These are phyloP conservation scores for Globisporangium uncinulatum DNA, from an alignment of 352 stramenopile genomes.

Conservation along the genomic window DNA sequence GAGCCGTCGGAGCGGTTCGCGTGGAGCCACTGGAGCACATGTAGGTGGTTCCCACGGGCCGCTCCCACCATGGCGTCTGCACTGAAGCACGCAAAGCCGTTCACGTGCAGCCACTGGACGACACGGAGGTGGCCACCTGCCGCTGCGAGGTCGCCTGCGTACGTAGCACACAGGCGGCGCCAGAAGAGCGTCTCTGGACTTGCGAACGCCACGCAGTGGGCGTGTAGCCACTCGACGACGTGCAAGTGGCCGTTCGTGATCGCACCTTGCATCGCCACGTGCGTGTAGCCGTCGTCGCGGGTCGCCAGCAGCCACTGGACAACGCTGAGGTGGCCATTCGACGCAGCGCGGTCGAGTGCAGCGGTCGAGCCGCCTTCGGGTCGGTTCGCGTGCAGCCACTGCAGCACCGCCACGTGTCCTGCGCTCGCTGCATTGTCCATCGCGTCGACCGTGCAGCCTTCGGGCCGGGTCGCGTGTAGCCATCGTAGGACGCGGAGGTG, in stretches of 20 bases:
- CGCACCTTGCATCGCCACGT: not conserved
- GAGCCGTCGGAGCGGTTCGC: constrained; percentile 4
- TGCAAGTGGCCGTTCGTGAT: not conserved
- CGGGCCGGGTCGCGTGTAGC: constrained; percentile 4
- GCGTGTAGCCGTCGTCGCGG: not conserved
- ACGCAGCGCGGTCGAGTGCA: not conserved
- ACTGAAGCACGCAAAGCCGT: constrained; percentile 1
- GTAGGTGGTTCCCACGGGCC: not conserved
- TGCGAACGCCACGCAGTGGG: not conserved
- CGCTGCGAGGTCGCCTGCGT: not conserved
- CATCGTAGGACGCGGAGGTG: constrained; percentile 5
- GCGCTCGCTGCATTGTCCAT: constrained; percentile 1
- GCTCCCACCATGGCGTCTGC: constrained; percentile 1
- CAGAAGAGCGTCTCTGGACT: not conserved
- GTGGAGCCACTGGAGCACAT: constrained; percentile 7
- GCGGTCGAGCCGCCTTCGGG: not conserved
- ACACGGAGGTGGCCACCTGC: not conserved
- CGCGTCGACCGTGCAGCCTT: constrained; percentile 1
- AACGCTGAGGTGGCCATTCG: not conserved
- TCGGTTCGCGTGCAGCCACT: not conserved
- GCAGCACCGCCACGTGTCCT: not conserved
- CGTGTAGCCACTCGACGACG: constrained; percentile 4
- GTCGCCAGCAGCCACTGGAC: not conserved
- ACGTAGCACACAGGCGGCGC: not conserved
- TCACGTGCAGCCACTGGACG: not conserved